Evolutionary conservation across 305 asterid genomes (phyloP).

Genomic region (Fraxinus nigra): DNA sequence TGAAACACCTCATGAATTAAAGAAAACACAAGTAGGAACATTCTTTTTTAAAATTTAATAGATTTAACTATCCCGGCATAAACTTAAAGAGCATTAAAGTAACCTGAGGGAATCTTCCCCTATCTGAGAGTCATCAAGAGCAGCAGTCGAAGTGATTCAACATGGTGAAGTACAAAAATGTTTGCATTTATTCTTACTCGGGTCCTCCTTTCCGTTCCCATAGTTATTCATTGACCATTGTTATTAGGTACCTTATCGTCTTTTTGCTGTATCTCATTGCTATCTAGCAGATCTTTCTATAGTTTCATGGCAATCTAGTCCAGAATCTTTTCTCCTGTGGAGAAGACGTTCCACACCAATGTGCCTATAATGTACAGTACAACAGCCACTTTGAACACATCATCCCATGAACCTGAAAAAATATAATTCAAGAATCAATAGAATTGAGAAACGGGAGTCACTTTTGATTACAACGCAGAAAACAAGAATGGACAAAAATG

Average conservation of each 20-base stretch:
- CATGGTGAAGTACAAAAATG: background rate
- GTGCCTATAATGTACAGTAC: slow-evolving; percentile 81
- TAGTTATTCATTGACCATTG: background rate
- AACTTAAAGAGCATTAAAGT: background rate
- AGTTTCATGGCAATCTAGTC: slow-evolving; percentile 38
- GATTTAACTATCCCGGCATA: background rate
- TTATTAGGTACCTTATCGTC: background rate
- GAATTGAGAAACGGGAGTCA: background rate
- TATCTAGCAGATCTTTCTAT: slow-evolving; percentile 16
- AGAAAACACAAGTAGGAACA: background rate
- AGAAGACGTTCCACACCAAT: slow-evolving; percentile 74
- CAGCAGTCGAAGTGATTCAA: background rate
- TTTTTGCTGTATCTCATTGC: slow-evolving; percentile 3
- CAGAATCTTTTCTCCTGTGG: slow-evolving; percentile 83
- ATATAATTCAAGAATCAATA: slow-evolving; percentile 20
- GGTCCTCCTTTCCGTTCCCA: background rate
- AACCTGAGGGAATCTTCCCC: background rate
- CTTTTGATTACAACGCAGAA: background rate
- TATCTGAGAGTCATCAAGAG: background rate
- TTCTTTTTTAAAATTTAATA: background rate
- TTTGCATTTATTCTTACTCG: background rate
- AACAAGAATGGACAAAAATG: background rate
- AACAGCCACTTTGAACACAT: slow-evolving; percentile 85
- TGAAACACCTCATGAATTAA: background rate
- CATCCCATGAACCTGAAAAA: slow-evolving; percentile 89